Base-by-base conservation (phyloP, 2,329 filamentous ascomycete genomes). In the Microdochium bolleyi region DNA sequence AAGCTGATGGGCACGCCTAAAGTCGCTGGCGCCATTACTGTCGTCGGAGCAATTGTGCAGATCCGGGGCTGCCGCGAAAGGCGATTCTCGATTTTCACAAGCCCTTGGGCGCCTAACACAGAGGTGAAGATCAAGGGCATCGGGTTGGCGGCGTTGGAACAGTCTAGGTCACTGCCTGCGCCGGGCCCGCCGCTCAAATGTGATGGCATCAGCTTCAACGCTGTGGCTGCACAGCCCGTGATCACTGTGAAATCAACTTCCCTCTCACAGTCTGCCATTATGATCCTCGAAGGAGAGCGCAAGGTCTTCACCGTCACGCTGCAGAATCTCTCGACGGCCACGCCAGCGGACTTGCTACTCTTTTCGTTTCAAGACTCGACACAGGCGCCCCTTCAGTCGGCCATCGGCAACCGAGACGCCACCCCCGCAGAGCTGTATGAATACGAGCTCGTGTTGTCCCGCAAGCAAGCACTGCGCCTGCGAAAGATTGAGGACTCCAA, bases 281-380 rank as follows among this genome's bases (percentile, higher is more conserved):
- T 96, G 91, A 79, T 99, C 11, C 76, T 99, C 5, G 92, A 97
- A 70, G 94, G 94, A 46, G 92, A 99, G 68, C 81, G 80, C 22
- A 85, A 84, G 60, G 74, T 75, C 1, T 95, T 97, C 63, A 85
- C 82, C 0, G 78, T 96, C 16, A 92, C 87, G 0, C 72, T 97
- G 14, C 81, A 87, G 58, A 99, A 99, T 58, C 74, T 83, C 9
- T 94, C 90, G 1, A 59, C 65, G 7, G 73, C 76, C 1, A 91
- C 87, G 1, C 76, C 89, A 1, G 89, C 89, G 1, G 89, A 96
- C 63, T 85, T 97, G 52, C 73, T 96, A 34, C 77, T 94, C 24
- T 90, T 96, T 55, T 92, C 89, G 0, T 95, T 95, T 65, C 85
- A 91, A 60, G 91, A 96, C 70, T 95, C 91, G 1, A 92, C 90